These are phyloP conservation scores for Candida krabiensis DNA, from an alignment of 805 yeast species.

Conservation along the genomic window DNA sequence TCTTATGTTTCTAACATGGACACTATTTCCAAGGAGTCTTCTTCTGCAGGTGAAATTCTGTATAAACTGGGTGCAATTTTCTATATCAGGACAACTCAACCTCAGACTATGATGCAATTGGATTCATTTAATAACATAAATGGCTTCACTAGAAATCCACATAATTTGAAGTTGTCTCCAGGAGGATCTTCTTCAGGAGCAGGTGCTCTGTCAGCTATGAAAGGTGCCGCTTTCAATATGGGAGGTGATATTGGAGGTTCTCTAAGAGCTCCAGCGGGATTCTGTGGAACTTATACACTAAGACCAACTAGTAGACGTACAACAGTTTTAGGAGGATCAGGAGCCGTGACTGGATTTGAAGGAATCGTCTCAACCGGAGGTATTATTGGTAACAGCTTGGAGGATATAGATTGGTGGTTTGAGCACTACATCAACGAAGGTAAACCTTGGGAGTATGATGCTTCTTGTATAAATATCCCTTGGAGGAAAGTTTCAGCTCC, in stretches of 20 bases:
- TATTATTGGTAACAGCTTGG: constrained; percentile 5
- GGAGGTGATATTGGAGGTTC: constrained; percentile 68
- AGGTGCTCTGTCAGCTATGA: constrained; percentile 54
- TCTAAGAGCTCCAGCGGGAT: constrained; percentile 61
- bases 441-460: constrained; percentile 46
- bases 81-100: constrained; percentile 56
- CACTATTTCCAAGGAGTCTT: constrained; percentile 31
- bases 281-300: constrained; percentile 43
- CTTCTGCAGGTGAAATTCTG: constrained; percentile 40
- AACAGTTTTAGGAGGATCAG: constrained; percentile 36
- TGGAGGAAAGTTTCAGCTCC: constrained; percentile 35
- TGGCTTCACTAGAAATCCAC: constrained; percentile 8
- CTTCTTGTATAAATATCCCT: constrained; percentile 34
- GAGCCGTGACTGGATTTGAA: constrained; percentile 35
- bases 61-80: constrained; percentile 51
- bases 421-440: constrained; percentile 47
- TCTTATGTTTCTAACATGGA: constrained; percentile 43
- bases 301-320: constrained; percentile 44
- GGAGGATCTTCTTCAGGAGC: constrained; percentile 70
- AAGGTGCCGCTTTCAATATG: constrained; percentile 56
- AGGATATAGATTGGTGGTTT: constrained; percentile 22
- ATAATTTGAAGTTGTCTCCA: constrained; percentile 37
- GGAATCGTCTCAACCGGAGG: constrained; percentile 5
- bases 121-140: constrained; percentile 44
- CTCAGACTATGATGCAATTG: constrained; percentile 50